Base-by-base conservation (phyloP, 2,329 filamentous ascomycete species). In the Shiraia sp. region DNA sequence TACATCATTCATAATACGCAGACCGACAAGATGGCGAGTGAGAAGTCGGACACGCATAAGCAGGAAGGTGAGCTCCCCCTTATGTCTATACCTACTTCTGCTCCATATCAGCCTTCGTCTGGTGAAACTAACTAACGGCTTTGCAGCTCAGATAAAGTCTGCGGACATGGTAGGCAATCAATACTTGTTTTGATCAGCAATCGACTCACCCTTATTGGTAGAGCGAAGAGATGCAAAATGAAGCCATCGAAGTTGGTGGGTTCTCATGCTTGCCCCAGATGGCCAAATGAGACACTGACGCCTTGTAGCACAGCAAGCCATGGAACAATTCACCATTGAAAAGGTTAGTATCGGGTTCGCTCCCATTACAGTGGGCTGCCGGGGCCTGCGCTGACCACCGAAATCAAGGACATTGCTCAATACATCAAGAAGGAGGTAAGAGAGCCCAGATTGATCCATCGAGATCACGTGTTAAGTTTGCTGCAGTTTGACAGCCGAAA, bases 211-310 rank as follows among this genome's bases (percentile, higher is more conserved):
- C 24, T 36, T 30, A 40, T 15, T 17, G 24, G 59, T 68, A 97
- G 93, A 92, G 86, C 63, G 92, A 97, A 45, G 91, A 96, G 63
- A 96, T 99, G 93, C 90, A 96, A 68, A 83, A 88, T 63, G 92
- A 97, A 74, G 89, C 86, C 32, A 88, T 99, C 65, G 90, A 96
- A 82, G 87, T 96, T 68, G 90, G 92, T 96, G 84, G 59, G 90
- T 57, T 30, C 25, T 23, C 14, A 27, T 35, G 14, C 19, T 31
- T 29, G 4, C 42, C 36, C 29, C 14, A 32, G 49, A 23, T 32
- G 37, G 49, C 45, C 36, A 41, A 46, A 23, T 36, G 36, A 51
- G 51, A 56, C 30, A 44, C 57, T 66, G 44, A 66, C 50, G 43
- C 6, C 22, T 17, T 44, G 46, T 51, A 88, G 85, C 85, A 47